phyloP scores from a whole-genome alignment of 768 basidiomycete species.

The Lanmaoa rubissima region DNA sequence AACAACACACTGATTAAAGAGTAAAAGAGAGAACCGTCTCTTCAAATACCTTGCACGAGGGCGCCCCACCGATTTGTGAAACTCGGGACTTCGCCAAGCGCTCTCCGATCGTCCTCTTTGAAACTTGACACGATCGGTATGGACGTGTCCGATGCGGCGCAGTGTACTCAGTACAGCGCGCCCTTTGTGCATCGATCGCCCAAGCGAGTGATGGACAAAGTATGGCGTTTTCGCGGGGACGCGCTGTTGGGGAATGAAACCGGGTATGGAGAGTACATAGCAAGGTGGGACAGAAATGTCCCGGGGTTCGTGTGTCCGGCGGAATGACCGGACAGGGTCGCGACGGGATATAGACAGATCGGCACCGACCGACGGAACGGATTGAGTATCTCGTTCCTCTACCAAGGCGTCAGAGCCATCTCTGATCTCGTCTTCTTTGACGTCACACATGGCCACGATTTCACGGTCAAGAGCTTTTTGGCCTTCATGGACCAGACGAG shows the following conservation, averaged over 20 bases:
- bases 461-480: constrained; percentile 72
- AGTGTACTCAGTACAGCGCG: constrained; percentile 16
- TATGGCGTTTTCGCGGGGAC: constrained; percentile 35
- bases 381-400: constrained; percentile 45
- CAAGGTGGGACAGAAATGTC: constrained; percentile 28
- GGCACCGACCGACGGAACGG: not conserved
- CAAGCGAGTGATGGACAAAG: constrained; percentile 22
- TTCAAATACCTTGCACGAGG: too few relatives aligned
- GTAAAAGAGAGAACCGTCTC: too few relatives aligned
- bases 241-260: constrained; percentile 28
- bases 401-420: constrained; percentile 77
- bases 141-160: constrained; percentile 22
- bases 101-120: constrained; percentile 42
- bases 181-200: constrained; percentile 16
- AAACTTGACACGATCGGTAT: constrained; percentile 20
- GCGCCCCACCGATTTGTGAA: constrained; percentile 67
- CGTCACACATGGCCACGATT: constrained; percentile 74
- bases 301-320: constrained; percentile 20
- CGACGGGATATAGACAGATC: constrained; percentile 26
- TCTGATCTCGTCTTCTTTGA: constrained; percentile 71
- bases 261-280: constrained; percentile 26
- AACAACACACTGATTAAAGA: too few relatives aligned
- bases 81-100: constrained; percentile 60
- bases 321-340: constrained; percentile 28
- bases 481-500: constrained; percentile 73